Conservation (phyloP, 306 rosid species). For the Lablab purpureus region DNA sequence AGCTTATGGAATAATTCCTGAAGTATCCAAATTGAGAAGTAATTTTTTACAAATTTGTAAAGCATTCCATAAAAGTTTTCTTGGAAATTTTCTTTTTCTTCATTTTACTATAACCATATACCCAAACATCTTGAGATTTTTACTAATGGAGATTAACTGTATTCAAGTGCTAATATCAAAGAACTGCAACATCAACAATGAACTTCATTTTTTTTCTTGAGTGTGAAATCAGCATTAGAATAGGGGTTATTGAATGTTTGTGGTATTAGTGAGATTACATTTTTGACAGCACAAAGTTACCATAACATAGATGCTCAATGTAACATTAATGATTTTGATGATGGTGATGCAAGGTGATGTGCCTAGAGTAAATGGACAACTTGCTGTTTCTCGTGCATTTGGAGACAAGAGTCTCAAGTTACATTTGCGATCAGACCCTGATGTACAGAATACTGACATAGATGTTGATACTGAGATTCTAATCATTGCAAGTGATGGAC, state of each 20-base stretch:
- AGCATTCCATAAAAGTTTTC: neutral
- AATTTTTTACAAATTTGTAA: slow-evolving; percentile 7
- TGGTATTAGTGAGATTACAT: slow-evolving; percentile 1
- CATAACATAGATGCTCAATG: slow-evolving; percentile 16
- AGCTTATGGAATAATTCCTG: slow-evolving; percentile 12
- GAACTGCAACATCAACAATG: neutral
- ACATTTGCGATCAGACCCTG: slow-evolving; percentile 90
- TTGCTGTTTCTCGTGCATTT: slow-evolving; percentile 95
- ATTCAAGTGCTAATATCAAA: slow-evolving; percentile 18
- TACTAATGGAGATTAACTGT: neutral
- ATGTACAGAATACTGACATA: slow-evolving; percentile 51
- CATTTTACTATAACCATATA: neutral
- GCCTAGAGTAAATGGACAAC: slow-evolving; percentile 93
- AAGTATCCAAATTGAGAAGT: slow-evolving; percentile 10
- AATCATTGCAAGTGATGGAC: slow-evolving; percentile 90
- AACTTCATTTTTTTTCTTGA: neutral
- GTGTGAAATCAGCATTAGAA: neutral
- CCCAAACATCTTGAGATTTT: neutral
- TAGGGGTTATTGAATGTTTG: slow-evolving; percentile 6
- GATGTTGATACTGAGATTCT: slow-evolving; percentile 64
- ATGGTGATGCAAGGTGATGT: slow-evolving; percentile 69
- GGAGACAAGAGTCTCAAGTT: slow-evolving; percentile 95
- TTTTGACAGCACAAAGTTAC: neutral
- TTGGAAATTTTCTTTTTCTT: neutral
- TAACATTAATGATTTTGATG: slow-evolving; percentile 35